Evolutionary conservation across 371 early-diverging fungal genomes (phyloP).

Genomic region (Synchytrium microbalum): DNA sequence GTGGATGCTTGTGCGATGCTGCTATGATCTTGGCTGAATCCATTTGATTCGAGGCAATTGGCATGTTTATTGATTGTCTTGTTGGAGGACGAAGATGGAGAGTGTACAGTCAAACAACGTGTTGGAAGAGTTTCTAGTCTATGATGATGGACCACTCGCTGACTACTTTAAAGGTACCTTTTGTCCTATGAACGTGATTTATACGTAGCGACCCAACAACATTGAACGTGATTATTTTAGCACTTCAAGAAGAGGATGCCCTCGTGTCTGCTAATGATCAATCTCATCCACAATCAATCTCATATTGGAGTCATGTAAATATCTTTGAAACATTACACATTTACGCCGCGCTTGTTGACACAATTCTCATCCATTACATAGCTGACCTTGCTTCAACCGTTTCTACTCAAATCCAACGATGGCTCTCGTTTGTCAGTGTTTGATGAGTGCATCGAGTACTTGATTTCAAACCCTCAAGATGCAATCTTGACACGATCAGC

Average conservation of each 20-base stretch:
- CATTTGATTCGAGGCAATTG: neutral
- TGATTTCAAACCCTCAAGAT: too few species aligned
- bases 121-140: constrained; percentile 2
- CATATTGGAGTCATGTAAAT: neutral
- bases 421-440: too few species aligned
- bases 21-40: neutral
- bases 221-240: neutral
- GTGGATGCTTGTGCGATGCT: constrained; percentile 50
- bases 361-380: neutral
- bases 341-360: neutral
- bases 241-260: neutral
- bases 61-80: neutral
- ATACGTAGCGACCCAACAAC: neutral
- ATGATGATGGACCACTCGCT: constrained; percentile 1
- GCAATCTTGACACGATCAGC: too few species aligned
- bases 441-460: neutral
- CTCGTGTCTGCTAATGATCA: neutral
- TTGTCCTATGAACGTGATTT: neutral
- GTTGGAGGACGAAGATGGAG: neutral
- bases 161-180: neutral
- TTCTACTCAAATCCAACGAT: too few species aligned
- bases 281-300: neutral
- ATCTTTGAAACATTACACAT: neutral
- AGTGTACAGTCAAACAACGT: neutral
- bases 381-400: too few species aligned